These are phyloP conservation scores for Colletotrichum caudatum DNA, from an alignment of 2,329 filamentous ascomycete species.

Conservation along the genomic window DNA sequence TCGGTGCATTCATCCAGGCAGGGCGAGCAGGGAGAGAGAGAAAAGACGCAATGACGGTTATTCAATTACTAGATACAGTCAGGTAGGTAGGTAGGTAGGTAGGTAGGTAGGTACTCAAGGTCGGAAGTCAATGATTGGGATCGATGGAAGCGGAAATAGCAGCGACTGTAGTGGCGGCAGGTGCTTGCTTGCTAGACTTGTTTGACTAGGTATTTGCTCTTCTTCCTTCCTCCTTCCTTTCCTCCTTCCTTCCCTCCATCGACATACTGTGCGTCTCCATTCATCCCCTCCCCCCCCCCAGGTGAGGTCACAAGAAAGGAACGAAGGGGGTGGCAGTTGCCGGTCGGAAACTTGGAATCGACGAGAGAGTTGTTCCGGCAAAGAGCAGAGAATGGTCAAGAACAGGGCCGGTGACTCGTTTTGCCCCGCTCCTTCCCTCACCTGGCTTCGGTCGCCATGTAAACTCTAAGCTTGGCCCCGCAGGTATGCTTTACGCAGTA, in stretches of 20 bases:
- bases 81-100: too few species aligned
- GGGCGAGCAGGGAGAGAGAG: background rate
- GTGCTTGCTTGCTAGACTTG: background rate
- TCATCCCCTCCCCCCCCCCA: background rate
- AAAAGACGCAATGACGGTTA: background rate
- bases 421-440: constrained; percentile 31
- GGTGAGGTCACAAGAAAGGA: background rate
- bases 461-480: constrained; percentile 21
- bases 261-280: too few species aligned
- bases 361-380: background rate
- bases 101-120: too few species aligned
- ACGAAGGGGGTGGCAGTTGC: background rate
- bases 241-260: background rate
- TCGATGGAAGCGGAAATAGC: background rate
- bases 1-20: background rate
- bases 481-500: constrained; percentile 9
- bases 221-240: too few species aligned
- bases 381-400: constrained; percentile 31
- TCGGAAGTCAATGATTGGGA: background rate
- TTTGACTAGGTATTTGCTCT: too few species aligned
- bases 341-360: constrained; percentile 14
- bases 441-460: constrained; percentile 7
- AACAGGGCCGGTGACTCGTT: constrained; percentile 35
- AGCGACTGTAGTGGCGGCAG: background rate
- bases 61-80: too few species aligned